Percentiles rank a stretch among this genome's conserved stretches.
phyloP scores from a whole-genome alignment of 2,329 filamentous ascomycete species.

The Mariannaea sp. region DNA sequence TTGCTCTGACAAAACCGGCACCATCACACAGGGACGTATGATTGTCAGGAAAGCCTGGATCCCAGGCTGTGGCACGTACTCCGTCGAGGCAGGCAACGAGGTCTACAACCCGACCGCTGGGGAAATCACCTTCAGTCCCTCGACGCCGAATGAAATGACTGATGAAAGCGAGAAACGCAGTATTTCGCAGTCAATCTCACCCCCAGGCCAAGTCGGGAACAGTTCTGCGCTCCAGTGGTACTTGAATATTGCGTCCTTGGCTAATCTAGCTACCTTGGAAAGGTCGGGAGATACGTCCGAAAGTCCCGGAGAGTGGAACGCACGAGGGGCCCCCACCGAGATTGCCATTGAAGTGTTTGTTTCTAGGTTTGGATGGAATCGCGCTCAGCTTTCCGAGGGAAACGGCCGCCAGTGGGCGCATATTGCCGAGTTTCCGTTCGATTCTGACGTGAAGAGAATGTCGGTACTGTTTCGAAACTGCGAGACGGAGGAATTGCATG shows the following conservation, averaged over 20 bases:
- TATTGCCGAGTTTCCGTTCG: slow-evolving; percentile 72
- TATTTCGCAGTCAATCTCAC: neutral
- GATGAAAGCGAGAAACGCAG: slow-evolving; percentile 4
- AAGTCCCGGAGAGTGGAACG: slow-evolving; percentile 60
- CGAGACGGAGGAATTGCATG: slow-evolving; percentile 46
- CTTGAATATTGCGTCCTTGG: slow-evolving; percentile 66
- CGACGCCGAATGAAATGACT: slow-evolving; percentile 24
- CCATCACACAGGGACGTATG: slow-evolving; percentile 44
- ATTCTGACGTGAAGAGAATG: slow-evolving; percentile 78
- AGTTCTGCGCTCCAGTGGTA: slow-evolving; percentile 57
- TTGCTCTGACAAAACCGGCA: slow-evolving; percentile 41
- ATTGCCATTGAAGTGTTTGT: slow-evolving; percentile 78
- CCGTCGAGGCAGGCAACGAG: slow-evolving; percentile 38
- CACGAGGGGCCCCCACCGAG: slow-evolving; percentile 67
- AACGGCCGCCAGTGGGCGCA: slow-evolving; percentile 58
- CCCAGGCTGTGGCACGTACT: slow-evolving; percentile 40
- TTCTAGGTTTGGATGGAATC: slow-evolving; percentile 68
- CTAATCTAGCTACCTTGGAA: slow-evolving; percentile 64
- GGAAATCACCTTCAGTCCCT: slow-evolving; percentile 23
- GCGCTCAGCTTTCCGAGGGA: slow-evolving; percentile 55
- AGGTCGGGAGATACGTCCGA: slow-evolving; percentile 47
- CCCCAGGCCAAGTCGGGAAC: no score
- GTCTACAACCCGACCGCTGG: slow-evolving; percentile 39
- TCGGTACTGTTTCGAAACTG: slow-evolving; percentile 65
- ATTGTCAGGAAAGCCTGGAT: slow-evolving; percentile 41